Conservation (phyloP, 192 early-diverging fungal species). For the Backusella tuberculispora region DNA sequence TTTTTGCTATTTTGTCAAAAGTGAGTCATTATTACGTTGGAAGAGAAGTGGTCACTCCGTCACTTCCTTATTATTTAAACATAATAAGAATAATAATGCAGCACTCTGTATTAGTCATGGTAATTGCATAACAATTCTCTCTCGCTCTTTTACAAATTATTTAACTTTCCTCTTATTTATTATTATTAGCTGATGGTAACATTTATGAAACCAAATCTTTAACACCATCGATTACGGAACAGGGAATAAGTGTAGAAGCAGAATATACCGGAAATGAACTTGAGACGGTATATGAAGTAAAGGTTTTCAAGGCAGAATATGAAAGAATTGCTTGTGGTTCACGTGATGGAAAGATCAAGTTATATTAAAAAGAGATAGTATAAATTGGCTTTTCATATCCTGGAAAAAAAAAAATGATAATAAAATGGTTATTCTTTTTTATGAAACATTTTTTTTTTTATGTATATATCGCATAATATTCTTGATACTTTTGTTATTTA, state of each 20-base stretch:
- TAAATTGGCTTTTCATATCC: no score
- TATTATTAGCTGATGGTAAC: conserved; percentile 30
- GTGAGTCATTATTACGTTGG: conserved; percentile 1
- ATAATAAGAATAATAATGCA: conserved; percentile 8
- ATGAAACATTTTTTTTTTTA: no score
- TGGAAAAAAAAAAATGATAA: neutral
- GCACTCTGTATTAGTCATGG: conserved; percentile 27
- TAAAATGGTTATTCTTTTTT: no score
- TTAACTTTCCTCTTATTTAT: no score
- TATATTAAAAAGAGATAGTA: conserved; percentile 4
- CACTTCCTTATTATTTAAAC: conserved; percentile 9
- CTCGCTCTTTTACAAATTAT: no score
- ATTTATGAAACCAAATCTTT: conserved; percentile 32
- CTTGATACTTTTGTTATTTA: no score
- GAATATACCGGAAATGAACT: conserved; percentile 38
- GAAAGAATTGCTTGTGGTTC: conserved; percentile 22
- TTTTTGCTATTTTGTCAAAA: neutral
- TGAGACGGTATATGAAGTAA: conserved; percentile 27
- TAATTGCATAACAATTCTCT: neutral
- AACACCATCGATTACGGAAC: neutral
- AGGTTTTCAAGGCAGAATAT: neutral
- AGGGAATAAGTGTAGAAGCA: conserved; percentile 10
- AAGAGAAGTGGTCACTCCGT: conserved; percentile 29
- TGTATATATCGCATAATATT: no score
- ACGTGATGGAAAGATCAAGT: conserved; percentile 26